Percentiles rank a stretch among this genome's conserved stretches.
Evolutionary conservation across 768 basidiomycete species (phyloP).

Genomic region (Boletus tylopilopsis): DNA sequence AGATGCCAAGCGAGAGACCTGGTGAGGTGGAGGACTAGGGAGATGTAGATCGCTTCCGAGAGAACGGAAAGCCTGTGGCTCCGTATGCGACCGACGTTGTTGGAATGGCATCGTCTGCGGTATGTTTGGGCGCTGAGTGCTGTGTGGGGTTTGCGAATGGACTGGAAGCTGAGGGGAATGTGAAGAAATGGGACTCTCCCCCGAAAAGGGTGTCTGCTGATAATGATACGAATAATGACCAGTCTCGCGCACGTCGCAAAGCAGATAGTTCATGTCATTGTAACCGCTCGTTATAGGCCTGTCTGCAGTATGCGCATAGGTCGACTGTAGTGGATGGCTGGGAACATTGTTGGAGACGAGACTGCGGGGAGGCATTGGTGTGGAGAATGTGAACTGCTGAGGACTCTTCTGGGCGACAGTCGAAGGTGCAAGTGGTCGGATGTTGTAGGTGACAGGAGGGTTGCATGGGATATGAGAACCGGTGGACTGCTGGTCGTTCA

Average conservation of each 20-base stretch:
- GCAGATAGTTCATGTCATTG: slow-evolving; percentile 43
- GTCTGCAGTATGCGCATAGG: slow-evolving; percentile 49
- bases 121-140: slow-evolving; percentile 35
- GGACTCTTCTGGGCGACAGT: slow-evolving; percentile 46
- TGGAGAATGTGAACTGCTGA: slow-evolving; percentile 41
- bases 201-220: slow-evolving; percentile 45
- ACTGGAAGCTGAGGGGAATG: slow-evolving; percentile 42
- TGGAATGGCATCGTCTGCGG: slow-evolving; percentile 48
- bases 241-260: slow-evolving; percentile 45
- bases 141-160: slow-evolving; percentile 32
- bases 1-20: slow-evolving; percentile 40
- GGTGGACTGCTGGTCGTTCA: slow-evolving; percentile 41
- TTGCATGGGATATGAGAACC: slow-evolving; percentile 35
- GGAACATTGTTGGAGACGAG: slow-evolving; percentile 42
- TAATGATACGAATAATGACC: slow-evolving; percentile 52
- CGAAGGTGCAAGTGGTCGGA: slow-evolving; percentile 41
- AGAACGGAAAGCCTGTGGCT: slow-evolving; percentile 50
- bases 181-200: slow-evolving; percentile 39
- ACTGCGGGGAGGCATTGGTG: slow-evolving; percentile 40
- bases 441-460: slow-evolving; percentile 43
- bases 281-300: slow-evolving; percentile 47
- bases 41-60: slow-evolving; percentile 49
- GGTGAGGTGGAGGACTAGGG: slow-evolving; percentile 41
- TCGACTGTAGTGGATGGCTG: slow-evolving; percentile 32
- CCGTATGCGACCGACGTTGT: slow-evolving; percentile 56